These are phyloP conservation scores for Ocimum tenuiflorum DNA, from an alignment of 257 asterid species.

Conservation along the genomic window DNA sequence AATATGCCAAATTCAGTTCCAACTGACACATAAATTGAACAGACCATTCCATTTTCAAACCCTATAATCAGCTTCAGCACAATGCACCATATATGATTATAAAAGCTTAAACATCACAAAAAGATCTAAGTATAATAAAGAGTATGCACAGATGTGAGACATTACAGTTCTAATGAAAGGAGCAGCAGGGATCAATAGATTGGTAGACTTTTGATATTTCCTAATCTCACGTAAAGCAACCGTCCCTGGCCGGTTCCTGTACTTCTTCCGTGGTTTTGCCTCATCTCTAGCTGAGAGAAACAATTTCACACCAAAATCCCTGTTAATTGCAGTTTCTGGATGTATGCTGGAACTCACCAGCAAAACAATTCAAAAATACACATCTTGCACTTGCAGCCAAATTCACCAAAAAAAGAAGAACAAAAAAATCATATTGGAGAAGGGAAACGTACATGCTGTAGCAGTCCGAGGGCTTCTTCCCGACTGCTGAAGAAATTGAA, in stretches of 20 bases:
- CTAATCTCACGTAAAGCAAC: conserved; percentile 83
- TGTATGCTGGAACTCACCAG: background rate
- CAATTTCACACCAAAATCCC: conserved; percentile 1
- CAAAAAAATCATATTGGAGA: background rate
- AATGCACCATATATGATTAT: background rate
- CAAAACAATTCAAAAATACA: conserved; percentile 8
- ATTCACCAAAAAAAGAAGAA: background rate
- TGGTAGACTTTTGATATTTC: conserved; percentile 53
- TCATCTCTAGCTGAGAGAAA: conserved; percentile 23
- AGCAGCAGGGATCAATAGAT: conserved; percentile 77
- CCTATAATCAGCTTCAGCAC: background rate
- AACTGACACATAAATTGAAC: background rate
- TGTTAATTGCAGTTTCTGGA: background rate
- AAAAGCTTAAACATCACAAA: background rate
- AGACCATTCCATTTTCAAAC: background rate
- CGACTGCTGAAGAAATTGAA: conserved; percentile 26
- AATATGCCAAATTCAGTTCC: conserved; percentile 3
- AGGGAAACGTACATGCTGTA: conserved; percentile 29
- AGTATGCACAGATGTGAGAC: background rate
- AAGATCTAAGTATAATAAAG: background rate
- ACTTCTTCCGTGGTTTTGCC: conserved; percentile 26
- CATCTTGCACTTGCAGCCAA: too few relatives aligned
- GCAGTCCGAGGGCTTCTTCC: conserved; percentile 29
- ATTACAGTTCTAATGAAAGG: conserved; percentile 70
- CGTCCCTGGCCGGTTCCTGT: conserved; percentile 58